These are phyloP conservation scores for Yarrowia phangngaensis DNA, from an alignment of 805 yeast genomes.

Conservation along the genomic window DNA sequence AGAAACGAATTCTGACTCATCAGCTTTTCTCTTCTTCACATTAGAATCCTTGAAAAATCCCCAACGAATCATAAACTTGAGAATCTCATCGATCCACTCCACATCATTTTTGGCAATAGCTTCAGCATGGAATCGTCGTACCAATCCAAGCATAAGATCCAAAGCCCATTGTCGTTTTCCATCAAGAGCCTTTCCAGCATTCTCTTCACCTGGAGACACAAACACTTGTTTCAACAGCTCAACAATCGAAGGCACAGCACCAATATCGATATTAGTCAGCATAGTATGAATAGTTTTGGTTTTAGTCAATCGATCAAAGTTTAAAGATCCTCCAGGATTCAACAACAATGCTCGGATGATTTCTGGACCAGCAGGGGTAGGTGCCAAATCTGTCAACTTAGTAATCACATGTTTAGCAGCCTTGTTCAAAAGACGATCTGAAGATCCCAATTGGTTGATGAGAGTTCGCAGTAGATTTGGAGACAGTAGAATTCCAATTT, in stretches of 20 bases:
- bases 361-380: conserved; percentile 37
- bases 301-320: conserved; percentile 75
- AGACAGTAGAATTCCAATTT: conserved; percentile 33
- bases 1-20: conserved; percentile 23
- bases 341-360: conserved; percentile 41
- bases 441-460: conserved; percentile 69
- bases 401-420: conserved; percentile 54
- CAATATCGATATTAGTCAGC: conserved; percentile 35
- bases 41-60: conserved; percentile 43
- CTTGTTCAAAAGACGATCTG: conserved; percentile 62
- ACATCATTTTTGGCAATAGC: conserved; percentile 29
- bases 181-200: conserved; percentile 33
- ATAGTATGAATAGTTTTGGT: conserved; percentile 58
- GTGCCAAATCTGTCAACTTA: conserved; percentile 42
- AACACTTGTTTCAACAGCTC: conserved; percentile 16
- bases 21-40: conserved; percentile 5
- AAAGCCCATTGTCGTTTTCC: conserved; percentile 54
- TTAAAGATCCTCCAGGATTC: conserved; percentile 45
- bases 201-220: conserved; percentile 24
- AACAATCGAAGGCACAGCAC: conserved; percentile 18
- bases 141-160: conserved; percentile 53
- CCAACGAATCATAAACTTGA: conserved; percentile 42
- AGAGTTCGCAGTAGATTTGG: conserved; percentile 64
- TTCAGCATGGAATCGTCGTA: conserved; percentile 32
- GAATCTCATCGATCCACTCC: conserved; percentile 40